Evolutionary conservation across 768 basidiomycete species (phyloP).

Genomic region (Leccinum pellstonianum): DNA sequence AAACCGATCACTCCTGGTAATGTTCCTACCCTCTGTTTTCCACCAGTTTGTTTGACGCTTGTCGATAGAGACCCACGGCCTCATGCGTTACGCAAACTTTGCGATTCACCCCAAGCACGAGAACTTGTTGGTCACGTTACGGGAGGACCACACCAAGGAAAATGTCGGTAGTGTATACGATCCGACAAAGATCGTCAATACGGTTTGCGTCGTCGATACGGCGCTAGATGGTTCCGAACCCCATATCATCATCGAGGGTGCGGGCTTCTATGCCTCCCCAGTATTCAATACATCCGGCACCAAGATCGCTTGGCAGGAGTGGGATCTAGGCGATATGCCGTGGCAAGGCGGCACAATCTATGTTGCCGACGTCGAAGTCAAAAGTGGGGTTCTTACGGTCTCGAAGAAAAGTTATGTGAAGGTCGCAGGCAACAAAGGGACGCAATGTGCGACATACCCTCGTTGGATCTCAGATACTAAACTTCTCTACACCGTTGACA

Average conservation of each 20-base stretch:
- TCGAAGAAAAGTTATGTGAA: conserved; percentile 26
- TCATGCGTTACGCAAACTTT: conserved; percentile 49
- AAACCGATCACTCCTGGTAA: conserved; percentile 57
- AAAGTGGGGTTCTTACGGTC: conserved; percentile 23
- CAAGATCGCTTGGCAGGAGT: conserved; percentile 58
- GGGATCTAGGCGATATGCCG: conserved; percentile 66
- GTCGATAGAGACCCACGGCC: conserved; percentile 8
- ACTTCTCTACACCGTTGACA: conserved; percentile 59
- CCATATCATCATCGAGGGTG: conserved; percentile 46
- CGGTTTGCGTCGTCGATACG: conserved; percentile 53
- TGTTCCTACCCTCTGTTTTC: not conserved
- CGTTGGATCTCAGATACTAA: conserved; percentile 43
- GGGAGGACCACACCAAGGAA: conserved; percentile 62
- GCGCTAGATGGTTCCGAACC: conserved; percentile 24
- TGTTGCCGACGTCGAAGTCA: conserved; percentile 40
- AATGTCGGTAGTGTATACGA: too few relatives aligned
- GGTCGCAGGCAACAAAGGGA: conserved; percentile 48
- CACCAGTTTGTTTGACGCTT: not conserved
- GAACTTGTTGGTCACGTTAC: conserved; percentile 52
- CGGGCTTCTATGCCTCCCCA: conserved; percentile 66
- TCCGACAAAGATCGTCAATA: conserved; percentile 45
- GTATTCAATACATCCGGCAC: conserved; percentile 55
- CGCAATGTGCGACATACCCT: conserved; percentile 37
- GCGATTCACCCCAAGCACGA: conserved; percentile 50
- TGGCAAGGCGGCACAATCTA: conserved; percentile 60